A percentile compares a stretch with the other conserved stretches of the same genome.
Evolutionary conservation across 2,329 filamentous ascomycete species (phyloP).

Genomic region (Bipolaris gigantea): DNA sequence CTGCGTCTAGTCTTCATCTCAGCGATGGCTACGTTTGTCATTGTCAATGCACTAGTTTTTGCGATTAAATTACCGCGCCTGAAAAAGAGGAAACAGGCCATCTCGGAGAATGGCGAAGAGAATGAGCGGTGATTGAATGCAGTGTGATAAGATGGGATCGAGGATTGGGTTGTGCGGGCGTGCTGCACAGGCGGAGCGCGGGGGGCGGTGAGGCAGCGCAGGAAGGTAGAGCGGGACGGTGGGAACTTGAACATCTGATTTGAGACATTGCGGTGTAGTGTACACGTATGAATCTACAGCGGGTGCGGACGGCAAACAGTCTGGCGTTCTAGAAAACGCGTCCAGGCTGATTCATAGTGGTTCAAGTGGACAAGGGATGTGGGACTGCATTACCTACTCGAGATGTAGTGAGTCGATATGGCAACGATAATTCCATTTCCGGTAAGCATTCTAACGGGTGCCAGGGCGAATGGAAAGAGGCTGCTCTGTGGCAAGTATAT

Average conservation of each 20-base stretch:
- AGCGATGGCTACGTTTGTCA: conserved; percentile 51
- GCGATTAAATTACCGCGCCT: conserved; percentile 58
- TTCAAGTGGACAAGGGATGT: not conserved
- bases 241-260: not conserved
- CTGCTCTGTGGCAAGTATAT: not conserved
- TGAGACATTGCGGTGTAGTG: not conserved
- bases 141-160: not conserved
- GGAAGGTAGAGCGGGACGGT: not conserved
- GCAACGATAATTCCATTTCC: too few relatives aligned
- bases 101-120: conserved; percentile 14
- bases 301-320: not conserved
- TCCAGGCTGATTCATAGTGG: not conserved
- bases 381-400: not conserved
- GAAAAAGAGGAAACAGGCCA: conserved; percentile 23
- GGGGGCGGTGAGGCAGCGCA: not conserved
- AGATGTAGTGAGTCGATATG: not conserved
- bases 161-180: not conserved
- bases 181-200: not conserved
- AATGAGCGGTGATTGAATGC: conserved; percentile 1
- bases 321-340: not conserved
- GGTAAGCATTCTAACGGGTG: too few relatives aligned
- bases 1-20: conserved; percentile 49
- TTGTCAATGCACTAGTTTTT: conserved; percentile 54
- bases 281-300: not conserved
- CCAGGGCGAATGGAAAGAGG: not conserved